A percentile compares a stretch with the other conserved stretches of the same genome.
These are phyloP conservation scores for Bruguiera parviflora DNA, from an alignment of 345 rosid species.

Conservation along the genomic window DNA sequence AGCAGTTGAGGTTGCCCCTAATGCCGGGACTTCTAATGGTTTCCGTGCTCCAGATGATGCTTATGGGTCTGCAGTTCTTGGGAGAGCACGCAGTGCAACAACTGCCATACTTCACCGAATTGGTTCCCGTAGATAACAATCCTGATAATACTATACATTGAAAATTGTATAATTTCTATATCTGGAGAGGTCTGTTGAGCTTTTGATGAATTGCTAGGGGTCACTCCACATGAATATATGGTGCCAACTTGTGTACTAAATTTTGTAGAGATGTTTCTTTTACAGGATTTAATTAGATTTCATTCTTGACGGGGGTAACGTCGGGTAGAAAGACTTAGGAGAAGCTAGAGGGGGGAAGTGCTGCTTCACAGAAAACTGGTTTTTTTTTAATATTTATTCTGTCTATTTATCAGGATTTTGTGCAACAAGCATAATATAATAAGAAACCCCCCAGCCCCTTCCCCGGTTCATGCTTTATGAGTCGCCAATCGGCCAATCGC, in stretches of 20 bases:
- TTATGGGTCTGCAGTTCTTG: conserved; percentile 23
- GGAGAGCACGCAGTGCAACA: conserved; percentile 41
- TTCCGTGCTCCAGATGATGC: conserved; percentile 18
- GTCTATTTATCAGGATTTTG: no score
- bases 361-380: not conserved
- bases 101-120: conserved; percentile 31
- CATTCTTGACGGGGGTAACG: conserved; percentile 5
- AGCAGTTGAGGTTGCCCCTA: conserved; percentile 27
- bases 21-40: conserved; percentile 25
- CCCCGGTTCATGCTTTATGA: no score
- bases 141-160: conserved; percentile 12
- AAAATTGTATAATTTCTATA: not conserved
- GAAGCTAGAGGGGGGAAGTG: not conserved
- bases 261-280: conserved; percentile 29
- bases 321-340: not conserved
- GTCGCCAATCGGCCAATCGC: no score
- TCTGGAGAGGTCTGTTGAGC: conserved; percentile 2
- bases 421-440: no score
- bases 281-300: conserved; percentile 3
- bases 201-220: conserved; percentile 3
- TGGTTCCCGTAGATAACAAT: conserved; percentile 31
- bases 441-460: no score
- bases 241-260: conserved; percentile 16
- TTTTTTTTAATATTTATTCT: no score
- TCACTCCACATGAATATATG: conserved; percentile 7